Evolutionary conservation across 345 rosid species (phyloP), one percentile per base, ranked within the genome.

Genomic region (Populus deltoides): DNA sequence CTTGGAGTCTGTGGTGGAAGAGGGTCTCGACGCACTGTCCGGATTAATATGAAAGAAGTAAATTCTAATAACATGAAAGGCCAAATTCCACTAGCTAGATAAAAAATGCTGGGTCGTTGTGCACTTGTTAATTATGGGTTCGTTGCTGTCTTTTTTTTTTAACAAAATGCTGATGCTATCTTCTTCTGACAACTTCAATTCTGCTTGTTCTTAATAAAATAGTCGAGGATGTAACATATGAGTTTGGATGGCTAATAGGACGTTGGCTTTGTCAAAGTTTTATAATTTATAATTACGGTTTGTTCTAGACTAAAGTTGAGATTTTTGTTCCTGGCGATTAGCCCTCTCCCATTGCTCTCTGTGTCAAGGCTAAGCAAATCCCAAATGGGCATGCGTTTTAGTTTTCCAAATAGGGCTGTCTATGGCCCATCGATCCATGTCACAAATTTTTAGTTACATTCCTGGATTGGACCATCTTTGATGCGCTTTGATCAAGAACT

Each of bases 1-100:
- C 29, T 69, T 92, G 84, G 74, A 38, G 57, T 81, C 89, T 12
- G 86, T 84, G 45, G 88, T 90, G 81, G 91, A 90, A 70, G 83
- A 87, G 45, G 89, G 76, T 24, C 27, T 81, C 47, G 90, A 84
- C 66, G 81, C 84, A n/a, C 61, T 81, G 71, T 75, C 90, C 13
- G 81, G 77, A 75, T 69, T 89, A 53, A 20, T 53, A 6, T 53
- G 18, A 10, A 53, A 18, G 8, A 53, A 53, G 2, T 18, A 18
- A 53, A 2, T 1, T 20, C 59, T 18, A 53, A 7, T 18, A 53
- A 6, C 59, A 53, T 18, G 59, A 53, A 53, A 53, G 22, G 59
- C 59, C 10, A 2, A 7, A 20, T 18, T 6, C 59, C 24, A 53
- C 59, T 20, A 7, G 62, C 62, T 57, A 57, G 62, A 8, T n/a